Evolutionary conservation across 768 basidiomycete genomes (phyloP).

Genomic region (Serendipita sp.): DNA sequence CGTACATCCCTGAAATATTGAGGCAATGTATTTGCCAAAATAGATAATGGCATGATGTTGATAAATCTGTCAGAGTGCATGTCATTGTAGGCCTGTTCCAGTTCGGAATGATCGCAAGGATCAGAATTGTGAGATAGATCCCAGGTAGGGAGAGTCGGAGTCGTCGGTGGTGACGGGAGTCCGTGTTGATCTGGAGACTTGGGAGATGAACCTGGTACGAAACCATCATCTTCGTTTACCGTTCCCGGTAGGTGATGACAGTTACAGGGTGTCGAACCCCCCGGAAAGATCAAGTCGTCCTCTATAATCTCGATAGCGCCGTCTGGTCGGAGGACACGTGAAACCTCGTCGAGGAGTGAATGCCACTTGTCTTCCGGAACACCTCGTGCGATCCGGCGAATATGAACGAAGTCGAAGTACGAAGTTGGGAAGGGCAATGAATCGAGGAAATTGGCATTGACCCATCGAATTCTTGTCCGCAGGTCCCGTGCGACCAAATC

Average conservation of each 20-base stretch:
- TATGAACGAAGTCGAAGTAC: slow-evolving; percentile 61
- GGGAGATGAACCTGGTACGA: no score
- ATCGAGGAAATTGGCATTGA: slow-evolving; percentile 49
- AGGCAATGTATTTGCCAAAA: no score
- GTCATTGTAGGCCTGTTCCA: slow-evolving; percentile 48
- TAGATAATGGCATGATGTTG: no score
- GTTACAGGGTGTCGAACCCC: slow-evolving; percentile 18
- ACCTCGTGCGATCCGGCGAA: slow-evolving; percentile 54
- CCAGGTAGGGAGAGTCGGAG: background rate
- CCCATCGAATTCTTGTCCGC: slow-evolving; percentile 48
- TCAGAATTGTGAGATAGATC: slow-evolving; percentile 22
- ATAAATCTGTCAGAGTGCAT: slow-evolving; percentile 26
- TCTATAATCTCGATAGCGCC: slow-evolving; percentile 61
- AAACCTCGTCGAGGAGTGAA: slow-evolving; percentile 29
- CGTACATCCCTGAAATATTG: no score
- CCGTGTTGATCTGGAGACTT: no score
- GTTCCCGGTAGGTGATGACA: background rate
- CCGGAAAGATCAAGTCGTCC: slow-evolving; percentile 38
- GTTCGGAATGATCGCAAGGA: slow-evolving; percentile 48
- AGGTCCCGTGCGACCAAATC: slow-evolving; percentile 37
- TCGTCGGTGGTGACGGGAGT: background rate
- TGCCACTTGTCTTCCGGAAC: slow-evolving; percentile 50
- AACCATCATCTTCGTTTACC: no score
- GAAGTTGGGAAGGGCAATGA: slow-evolving; percentile 50
- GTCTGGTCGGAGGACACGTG: slow-evolving; percentile 56